These are phyloP conservation scores for Dioscorea cayenensis DNA, from an alignment of 116 monocot species.

Conservation along the genomic window DNA sequence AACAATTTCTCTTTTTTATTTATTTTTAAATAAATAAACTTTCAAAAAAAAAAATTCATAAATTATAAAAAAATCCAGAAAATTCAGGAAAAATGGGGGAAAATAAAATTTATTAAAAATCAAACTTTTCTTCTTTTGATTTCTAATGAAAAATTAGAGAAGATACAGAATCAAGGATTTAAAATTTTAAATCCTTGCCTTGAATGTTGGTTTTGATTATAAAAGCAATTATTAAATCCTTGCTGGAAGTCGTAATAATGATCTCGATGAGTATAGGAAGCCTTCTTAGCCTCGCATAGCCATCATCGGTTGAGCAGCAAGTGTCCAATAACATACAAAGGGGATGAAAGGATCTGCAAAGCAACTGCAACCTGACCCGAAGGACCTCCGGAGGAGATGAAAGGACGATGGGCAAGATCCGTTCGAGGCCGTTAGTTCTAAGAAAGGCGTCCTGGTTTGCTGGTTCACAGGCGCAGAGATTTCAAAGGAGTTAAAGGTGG, in stretches of 20 bases:
- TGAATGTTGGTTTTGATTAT: too few relatives aligned
- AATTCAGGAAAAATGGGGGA: too few relatives aligned
- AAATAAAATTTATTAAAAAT: neutral
- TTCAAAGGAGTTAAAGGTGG: conserved; percentile 57
- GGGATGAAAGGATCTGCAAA: conserved; percentile 55
- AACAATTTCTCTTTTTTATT: too few relatives aligned
- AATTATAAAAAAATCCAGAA: too few relatives aligned
- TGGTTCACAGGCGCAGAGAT: conserved; percentile 65
- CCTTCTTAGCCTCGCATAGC: too few relatives aligned
- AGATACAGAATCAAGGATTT: conserved; percentile 16
- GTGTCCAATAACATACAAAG: too few relatives aligned
- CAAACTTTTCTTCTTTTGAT: neutral
- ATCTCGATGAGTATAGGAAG: conserved; percentile 38
- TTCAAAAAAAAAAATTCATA: too few relatives aligned
- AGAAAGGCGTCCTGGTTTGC: conserved; percentile 52
- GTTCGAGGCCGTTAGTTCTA: conserved; percentile 19
- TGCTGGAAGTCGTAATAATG: conserved; percentile 30
- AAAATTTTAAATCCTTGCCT: too few relatives aligned
- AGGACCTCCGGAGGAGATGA: conserved; percentile 14
- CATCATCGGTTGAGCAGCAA: conserved; percentile 33
- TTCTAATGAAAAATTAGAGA: neutral
- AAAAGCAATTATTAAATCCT: too few relatives aligned
- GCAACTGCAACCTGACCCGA: conserved; percentile 46
- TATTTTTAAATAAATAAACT: too few relatives aligned
- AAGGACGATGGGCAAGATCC: neutral